Evolutionary conservation across 2,329 filamentous ascomycete species (phyloP), one percentile per base, ranked within the genome.

Genomic region (Cordyceps fumosorosea): DNA sequence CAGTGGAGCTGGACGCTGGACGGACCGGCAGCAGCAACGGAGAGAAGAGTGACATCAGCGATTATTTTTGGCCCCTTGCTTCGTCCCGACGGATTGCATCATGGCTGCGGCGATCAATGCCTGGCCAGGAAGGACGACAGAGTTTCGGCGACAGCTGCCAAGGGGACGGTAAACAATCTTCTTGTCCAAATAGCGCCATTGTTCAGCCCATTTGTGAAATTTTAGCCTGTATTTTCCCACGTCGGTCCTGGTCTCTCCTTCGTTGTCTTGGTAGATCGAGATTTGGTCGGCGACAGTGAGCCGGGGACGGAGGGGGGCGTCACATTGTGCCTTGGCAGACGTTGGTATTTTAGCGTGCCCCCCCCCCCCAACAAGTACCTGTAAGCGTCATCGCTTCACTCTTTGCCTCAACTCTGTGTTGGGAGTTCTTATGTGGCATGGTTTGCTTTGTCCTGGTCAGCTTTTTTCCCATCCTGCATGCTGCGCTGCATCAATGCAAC

Each of bases 11-110:
- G 45, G 3, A 48, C 44, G n/a, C 29, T 20, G 45, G 3, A 48
- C 44, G 26, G 8, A n/a, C 44, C 5, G 18, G 29, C 5, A 29
- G 29, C 29, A 3, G 29, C 29, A 29, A 29, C 29, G 8, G 6
- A 7, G 8, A 29, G 29, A 29, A 42, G 14, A 40, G 45, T 59
- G 56, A 59, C 56, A 59, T 59, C 56, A 59, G 56, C 47, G 56
- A 51, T 58, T 51, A 40, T 34, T 29, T 37, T 26, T 48, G 40
- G 24, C 29, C 16, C 16, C 40, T 16, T 44, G 4, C 16, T 4
- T 44, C 3, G 6, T n/a, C 40, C 16, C 14, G 40, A 44, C 14
- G 44, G 44, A 56, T 56, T 56, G 54, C 54, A 56, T 56, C 54
- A 56, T 56, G n/a, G 44, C 20, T 7, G 11, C n/a, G 44, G 20